These are phyloP conservation scores for Taiwanofungus camphoratus DNA, from an alignment of 1,284 basidiomycete genomes.

Conservation along the genomic window DNA sequence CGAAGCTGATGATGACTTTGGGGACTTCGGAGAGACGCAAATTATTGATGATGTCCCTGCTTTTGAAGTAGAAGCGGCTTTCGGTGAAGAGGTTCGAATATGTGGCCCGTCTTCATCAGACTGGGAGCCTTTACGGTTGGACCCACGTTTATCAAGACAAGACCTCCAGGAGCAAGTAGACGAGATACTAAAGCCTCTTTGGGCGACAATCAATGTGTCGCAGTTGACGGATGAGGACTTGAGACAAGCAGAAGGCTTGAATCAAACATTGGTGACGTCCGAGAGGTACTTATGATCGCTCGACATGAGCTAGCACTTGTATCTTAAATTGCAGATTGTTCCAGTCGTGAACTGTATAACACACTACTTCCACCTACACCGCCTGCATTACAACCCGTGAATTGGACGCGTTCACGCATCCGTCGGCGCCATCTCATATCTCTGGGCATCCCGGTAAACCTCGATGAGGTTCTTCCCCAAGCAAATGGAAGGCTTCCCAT, in stretches of 20 bases:
- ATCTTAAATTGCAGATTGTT: constrained; percentile 25
- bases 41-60: constrained; percentile 24
- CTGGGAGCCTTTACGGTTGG: constrained; percentile 61
- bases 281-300: constrained; percentile 53
- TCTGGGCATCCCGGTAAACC: constrained; percentile 87
- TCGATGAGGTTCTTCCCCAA: constrained; percentile 85
- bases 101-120: constrained; percentile 37
- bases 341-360: constrained; percentile 73
- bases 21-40: constrained; percentile 75
- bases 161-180: constrained; percentile 60
- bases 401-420: constrained; percentile 87
- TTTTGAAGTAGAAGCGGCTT: constrained; percentile 39
- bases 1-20: constrained; percentile 66
- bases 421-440: constrained; percentile 84
- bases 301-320: constrained; percentile 10
- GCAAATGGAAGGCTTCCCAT: constrained; percentile 70
- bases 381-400: constrained; percentile 71
- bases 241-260: constrained; percentile 73
- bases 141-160: constrained; percentile 54
- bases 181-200: constrained; percentile 61
- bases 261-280: constrained; percentile 68
- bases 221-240: constrained; percentile 66
- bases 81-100: constrained; percentile 35
- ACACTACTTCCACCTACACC: constrained; percentile 55
- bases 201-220: constrained; percentile 44